Evolutionary conservation across 2,329 filamentous ascomycete genomes (phyloP).

Genomic region (Bipolaris gigantea): DNA sequence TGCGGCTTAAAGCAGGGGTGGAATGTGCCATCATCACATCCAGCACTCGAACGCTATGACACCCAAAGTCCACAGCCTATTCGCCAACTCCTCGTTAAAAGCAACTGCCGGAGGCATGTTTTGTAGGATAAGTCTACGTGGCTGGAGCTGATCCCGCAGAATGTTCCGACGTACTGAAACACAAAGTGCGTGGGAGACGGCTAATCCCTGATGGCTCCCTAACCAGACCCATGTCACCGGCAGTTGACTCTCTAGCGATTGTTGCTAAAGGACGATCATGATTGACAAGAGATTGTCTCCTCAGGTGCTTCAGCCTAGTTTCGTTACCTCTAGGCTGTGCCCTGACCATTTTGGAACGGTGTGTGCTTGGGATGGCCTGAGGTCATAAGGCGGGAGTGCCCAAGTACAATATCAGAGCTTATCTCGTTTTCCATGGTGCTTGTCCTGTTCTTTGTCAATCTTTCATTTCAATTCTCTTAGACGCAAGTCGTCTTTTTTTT

Average conservation of each 20-base stretch:
- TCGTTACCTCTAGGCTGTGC: conserved; percentile 8
- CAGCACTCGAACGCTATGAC: not conserved
- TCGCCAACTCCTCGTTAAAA: not conserved
- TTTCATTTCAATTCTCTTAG: not conserved
- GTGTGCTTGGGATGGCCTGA: conserved; percentile 2
- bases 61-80: not conserved
- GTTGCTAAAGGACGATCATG: not conserved
- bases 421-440: conserved; percentile 2
- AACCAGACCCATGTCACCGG: not conserved
- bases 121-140: not conserved
- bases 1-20: not conserved
- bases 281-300: not conserved
- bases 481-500: conserved; percentile 2
- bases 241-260: not conserved
- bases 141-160: not conserved
- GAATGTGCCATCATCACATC: not conserved
- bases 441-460: not conserved
- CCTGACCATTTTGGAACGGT: not conserved
- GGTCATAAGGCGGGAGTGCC: conserved; percentile 10
- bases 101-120: not conserved
- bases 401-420: conserved; percentile 7
- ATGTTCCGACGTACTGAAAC: conserved; percentile 15
- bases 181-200: conserved; percentile 4
- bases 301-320: conserved; percentile 15
- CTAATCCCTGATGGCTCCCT: not conserved